Evolutionary conservation across 768 basidiomycete species (phyloP), one percentile per base, ranked within the genome.

Genomic region (Sarcodon aspratus): DNA sequence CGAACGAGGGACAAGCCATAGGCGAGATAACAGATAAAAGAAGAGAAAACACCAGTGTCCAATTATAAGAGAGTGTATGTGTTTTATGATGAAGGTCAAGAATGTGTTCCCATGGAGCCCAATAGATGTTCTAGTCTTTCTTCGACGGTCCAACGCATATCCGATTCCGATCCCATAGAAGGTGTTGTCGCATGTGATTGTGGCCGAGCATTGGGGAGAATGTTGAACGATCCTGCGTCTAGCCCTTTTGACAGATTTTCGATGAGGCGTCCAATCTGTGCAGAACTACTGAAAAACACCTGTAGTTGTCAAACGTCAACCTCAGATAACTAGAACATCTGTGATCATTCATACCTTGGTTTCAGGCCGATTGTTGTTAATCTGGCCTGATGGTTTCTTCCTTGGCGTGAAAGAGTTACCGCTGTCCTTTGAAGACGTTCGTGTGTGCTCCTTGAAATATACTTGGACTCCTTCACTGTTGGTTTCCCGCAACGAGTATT

Each of bases 201-300:
- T 49, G 55, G 50, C 49, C 54, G 56, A 54, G 21, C 21, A 27
- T 69, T 63, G 10, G 79, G 75, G 35, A 72, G 59, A 59, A 90
- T 78, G 59, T 90, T 90, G 71, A 90, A 89, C 35, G 87, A 83
- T 43, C 86, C 89, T 37, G 85, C 72, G 54, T 92, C 89, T 69
- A 80, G 79, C 33, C 80, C 83, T 61, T 81, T 81, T 44, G 88
- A 89, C 60, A 92, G 77, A 57, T 68, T 79, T 60, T 92, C 89
- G 50, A 92, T 88, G 51, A 92, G 72, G 55, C 80, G 84, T 38
- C 84, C 85, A 61, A 92, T 90, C 52, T 89, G 82, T 37, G 79
- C 76, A 18, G 83, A 72, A 13, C 85, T 78, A 55, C 82, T 83
- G 63, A 80, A 82, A 64, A 80, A 85, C 52, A 86, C 78, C 84